Base-by-base conservation (phyloP, 148 eudicot species). In the Fallopia convolvulus region DNA sequence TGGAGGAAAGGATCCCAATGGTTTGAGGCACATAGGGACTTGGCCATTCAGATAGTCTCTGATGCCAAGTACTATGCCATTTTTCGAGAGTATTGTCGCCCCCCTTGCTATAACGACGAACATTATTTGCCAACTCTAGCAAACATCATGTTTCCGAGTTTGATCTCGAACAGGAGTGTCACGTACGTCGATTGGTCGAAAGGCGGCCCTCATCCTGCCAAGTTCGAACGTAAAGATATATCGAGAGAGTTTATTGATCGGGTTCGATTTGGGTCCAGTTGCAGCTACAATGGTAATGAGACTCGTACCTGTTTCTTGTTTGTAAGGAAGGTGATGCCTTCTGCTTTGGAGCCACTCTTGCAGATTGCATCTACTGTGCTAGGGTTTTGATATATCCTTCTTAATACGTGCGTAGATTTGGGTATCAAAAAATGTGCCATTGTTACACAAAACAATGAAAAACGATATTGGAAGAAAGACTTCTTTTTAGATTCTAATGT, bases 1-100 rank as follows among this genome's bases (percentile, higher is more conserved):
- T 90, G 95, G 93, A 80, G 97, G 58, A 90, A 90, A 80, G 95
- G 93, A 46, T 83, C 94, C 2, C 97, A 92, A 56, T 92, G 97
- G 97, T 89, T 92, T 40, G 89, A 86, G 40, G 53, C 82, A 21
- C 72, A 80, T 9, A 89, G 91, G 2, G 83, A 86, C 9, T 75
- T 90, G 0, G 93, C 95, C 46, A 56, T 82, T 13, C 61, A 56
- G 1, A 76, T 90, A 47, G 52, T 88, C 0, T 77, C 86, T 0
- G 97, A 92, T 32, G 18, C 7, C 2, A 86, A 81, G 66, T 92
- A 92, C 55, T 90, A 89, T 66, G 39, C 30, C 0, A 15, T 85
- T 75, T 92, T 92, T 21, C 33, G 78, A 15, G 78, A 83, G 8
- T 80, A 77, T 76, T 92, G 97, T 23, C 77, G 30, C 0, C 82